Evolutionary conservation across 2,329 filamentous ascomycete species (phyloP), one percentile per base, ranked within the genome.

Genomic region (Hypoxylon sp.): DNA sequence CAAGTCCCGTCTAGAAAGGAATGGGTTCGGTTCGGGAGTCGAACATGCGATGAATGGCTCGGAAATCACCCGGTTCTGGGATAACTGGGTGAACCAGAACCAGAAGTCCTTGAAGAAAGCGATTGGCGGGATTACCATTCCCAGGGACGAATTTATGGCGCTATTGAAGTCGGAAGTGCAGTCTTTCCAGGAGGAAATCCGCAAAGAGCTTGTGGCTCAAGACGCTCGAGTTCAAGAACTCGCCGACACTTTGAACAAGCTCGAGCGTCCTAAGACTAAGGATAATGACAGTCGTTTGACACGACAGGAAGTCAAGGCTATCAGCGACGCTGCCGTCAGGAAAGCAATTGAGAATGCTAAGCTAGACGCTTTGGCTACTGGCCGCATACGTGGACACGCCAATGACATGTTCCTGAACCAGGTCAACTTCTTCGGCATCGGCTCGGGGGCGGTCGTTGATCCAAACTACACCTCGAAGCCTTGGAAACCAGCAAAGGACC

Each of bases 401-500:
- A 79, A 82, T 46, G 73, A 75, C 0, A 76, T 83, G 23, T 79
- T 89, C 23, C 79, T 79, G 60, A 81, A 84, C 58, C 85, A 86
- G 60, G 82, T 94, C 79, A 97, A 98, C 81, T 94, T 90, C 80
- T 91, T 97, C 73, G 85, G 86, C 2, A 74, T 80, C 1, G 88
- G 88, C 3, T 80, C 89, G 17, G 93, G 93, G 4, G 92, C 93
- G 0, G 73, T 84, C 1, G 80, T 96, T 68, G 87, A 94, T 71
- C 81, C 82, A 0, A 72, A 77, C 1, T 79, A 86, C 28, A 91
- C 89, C 0, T 94, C 92, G 0, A 83, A 86, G 0, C 85, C 85
- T 0, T 90, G 83, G 79, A 68, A 80, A 70, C 76, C 77, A 60
- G 74, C 67, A n/a, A 73, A 68, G 14, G 73, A 75, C 32, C 38